A percentile compares a stretch with the other conserved stretches of the same genome.
Conservation (phyloP, 2,329 filamentous ascomycete genomes). For the Aureobasidium mangrovei region DNA sequence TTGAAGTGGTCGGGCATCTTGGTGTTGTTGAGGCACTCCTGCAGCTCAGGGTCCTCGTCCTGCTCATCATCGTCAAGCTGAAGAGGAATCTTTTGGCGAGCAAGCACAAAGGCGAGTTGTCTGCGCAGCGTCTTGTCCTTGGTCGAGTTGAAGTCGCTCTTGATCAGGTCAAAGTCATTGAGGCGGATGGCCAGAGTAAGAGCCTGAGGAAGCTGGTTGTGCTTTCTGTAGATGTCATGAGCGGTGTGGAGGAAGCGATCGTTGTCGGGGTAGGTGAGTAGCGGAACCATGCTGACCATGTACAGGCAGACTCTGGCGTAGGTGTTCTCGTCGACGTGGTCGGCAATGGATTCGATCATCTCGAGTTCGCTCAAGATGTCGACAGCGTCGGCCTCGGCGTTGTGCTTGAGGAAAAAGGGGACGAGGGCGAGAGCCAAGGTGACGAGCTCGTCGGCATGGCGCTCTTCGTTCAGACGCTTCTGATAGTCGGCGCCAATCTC, state of each 20-base stretch:
- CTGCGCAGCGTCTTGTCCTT: constrained; percentile 76
- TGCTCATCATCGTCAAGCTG: constrained; percentile 54
- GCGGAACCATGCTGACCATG: constrained; percentile 97
- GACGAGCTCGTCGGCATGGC: constrained; percentile 72
- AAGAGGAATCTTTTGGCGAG: constrained; percentile 80
- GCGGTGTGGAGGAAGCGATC: constrained; percentile 88
- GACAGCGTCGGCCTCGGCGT: constrained; percentile 95
- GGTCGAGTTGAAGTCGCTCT: constrained; percentile 69
- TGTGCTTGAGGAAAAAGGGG: constrained; percentile 92
- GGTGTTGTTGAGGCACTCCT: constrained; percentile 79
- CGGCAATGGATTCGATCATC: constrained; percentile 85
- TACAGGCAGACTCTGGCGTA: constrained; percentile 91
- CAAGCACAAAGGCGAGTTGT: constrained; percentile 88
- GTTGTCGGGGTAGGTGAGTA: constrained; percentile 95
- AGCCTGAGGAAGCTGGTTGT: constrained; percentile 87
- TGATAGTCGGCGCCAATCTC: constrained; percentile 94
- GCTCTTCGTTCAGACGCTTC: constrained; percentile 77
- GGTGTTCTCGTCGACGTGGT: constrained; percentile 88
- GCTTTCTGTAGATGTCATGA: constrained; percentile 86
- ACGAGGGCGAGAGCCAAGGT: constrained; percentile 78
- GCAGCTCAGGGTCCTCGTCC: constrained; percentile 64
- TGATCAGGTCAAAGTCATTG: constrained; percentile 72
- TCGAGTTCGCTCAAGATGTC: constrained; percentile 95
- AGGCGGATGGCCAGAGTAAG: constrained; percentile 89
- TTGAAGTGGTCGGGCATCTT: constrained; percentile 90